Base-by-base conservation (phyloP, 1,284 basidiomycete genomes). In the Schizophyllum amplum region DNA sequence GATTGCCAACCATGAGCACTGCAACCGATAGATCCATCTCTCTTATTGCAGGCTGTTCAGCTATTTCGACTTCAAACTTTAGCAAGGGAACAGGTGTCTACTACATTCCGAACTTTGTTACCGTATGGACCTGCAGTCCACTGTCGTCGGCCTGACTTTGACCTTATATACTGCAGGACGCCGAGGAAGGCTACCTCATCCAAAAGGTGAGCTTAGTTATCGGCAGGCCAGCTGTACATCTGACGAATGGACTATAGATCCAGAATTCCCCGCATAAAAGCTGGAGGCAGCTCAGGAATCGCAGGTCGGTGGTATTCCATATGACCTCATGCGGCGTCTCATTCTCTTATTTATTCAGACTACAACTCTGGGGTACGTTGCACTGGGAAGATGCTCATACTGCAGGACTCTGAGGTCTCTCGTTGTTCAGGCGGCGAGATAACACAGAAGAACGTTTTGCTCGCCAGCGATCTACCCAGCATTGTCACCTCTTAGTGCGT, bases 61-160 rank as follows among this genome's bases (percentile, higher is more conserved):
- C n/a, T n/a, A n/a, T n/a, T n/a, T n/a, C n/a, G n/a, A n/a, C n/a
- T n/a, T n/a, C n/a, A n/a, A 68, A 33, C 67, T 83, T 47, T 67
- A 71, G 3, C 73, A 73, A 27, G 64, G 69, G 24, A 72, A 75
- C 33, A 2, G 33, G 33, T 55, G 71, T 75, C 1, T 83, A 79
- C 65, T 92, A 93, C 71, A 78, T 95, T 23, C 87, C 89, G 5
- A 77, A 93, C 61, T 96, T 95, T 67, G 78, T 96, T 53, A 84
- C 86, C 52, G 75, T 74, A 56, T 49, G 57, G 33, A 11, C n/a
- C 11, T 57, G 47, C 13, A 20, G 11, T 24, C 11, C 24, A 24
- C 46, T 55, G 47, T 52, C 55, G 51, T 56, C 42, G 27, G 24
- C 25, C 23, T 49, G 52, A 54, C 54, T 51, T 48, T 58, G 54